Base-by-base conservation (phyloP, 805 yeast species). In the Starmerella floris region DNA sequence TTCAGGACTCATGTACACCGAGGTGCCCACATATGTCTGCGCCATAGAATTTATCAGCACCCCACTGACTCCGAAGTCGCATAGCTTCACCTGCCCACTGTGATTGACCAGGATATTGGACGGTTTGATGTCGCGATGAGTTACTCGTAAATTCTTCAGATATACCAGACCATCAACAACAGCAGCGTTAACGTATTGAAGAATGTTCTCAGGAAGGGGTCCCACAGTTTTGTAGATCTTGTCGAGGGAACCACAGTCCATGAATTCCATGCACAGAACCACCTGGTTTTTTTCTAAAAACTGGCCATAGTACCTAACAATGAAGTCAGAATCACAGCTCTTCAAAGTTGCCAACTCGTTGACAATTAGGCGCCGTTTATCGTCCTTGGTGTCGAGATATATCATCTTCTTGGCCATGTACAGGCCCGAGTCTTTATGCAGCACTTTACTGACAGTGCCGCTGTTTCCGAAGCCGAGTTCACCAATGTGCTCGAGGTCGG, bases 1-100 rank as follows among this genome's bases (percentile, higher is more conserved):
- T 56, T 91, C 99, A 0, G 99, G 99, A 1, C 95, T 82, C 93
- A 91, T 91, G 59, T 91, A 91, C 0, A 94, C 84, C 1, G 95
- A 84, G 0, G 99, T 91, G 1, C 99, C 99, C 9, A 91, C 97
- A 67, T 91, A 91, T 0, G 98, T 91, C 56, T 91, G 95, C 0
- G 96, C 98, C 45, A 91, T 73, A 1, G 98, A 91, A 61, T 88
- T 85, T 43, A 83, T 82, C 40, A 91, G 69, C 57, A 85, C 95
- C 46, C 95, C 76, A 25, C 87, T 77, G 5, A 91, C 99, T 20
- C 99, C 99, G 65, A 91, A 91, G 62, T 91, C 99, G 63, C 97
- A 87, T 21, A 91, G 69, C 60, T 87, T 91, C 52, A 91, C 76
- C 50, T 79, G 80, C 22, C 98, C 98, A 50, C 69, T 73, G 31